A percentile compares a stretch with the other conserved stretches of the same genome.
Conservation (phyloP, 2,329 filamentous ascomycete genomes). For the Verticillium isaacii region DNA sequence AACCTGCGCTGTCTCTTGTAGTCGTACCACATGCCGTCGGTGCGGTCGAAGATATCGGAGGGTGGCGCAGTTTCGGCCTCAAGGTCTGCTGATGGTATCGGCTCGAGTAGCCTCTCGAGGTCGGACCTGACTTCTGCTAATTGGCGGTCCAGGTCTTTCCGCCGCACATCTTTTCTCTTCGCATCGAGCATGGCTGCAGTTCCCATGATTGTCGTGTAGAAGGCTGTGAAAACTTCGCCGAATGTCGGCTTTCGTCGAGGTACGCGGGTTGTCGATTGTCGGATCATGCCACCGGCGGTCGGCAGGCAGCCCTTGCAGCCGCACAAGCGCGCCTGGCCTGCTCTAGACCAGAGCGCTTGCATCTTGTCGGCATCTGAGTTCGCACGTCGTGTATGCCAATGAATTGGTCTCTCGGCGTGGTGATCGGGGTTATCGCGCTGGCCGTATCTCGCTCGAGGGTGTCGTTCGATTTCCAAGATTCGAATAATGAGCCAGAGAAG, state of each 20-base stretch:
- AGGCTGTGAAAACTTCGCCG: slow-evolving; percentile 57
- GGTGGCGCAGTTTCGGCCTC: slow-evolving; percentile 14
- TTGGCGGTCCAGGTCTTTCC: slow-evolving; percentile 56
- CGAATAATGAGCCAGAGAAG: slow-evolving; percentile 1
- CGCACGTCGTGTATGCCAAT: slow-evolving; percentile 2
- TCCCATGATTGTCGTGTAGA: slow-evolving; percentile 64
- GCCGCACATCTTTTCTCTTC: slow-evolving; percentile 50
- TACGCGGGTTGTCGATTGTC: slow-evolving; percentile 44
- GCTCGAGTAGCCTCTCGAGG: slow-evolving; percentile 32
- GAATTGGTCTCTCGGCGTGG: slow-evolving; percentile 5
- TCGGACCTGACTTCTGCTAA: slow-evolving; percentile 51
- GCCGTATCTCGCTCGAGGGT: slow-evolving; percentile 1
- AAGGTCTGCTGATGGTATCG: slow-evolving; percentile 16
- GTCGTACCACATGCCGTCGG: slow-evolving; percentile 3
- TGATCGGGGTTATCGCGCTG: not conserved
- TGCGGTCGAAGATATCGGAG: slow-evolving; percentile 16
- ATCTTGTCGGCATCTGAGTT: slow-evolving; percentile 43
- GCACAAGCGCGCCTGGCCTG: slow-evolving; percentile 58
- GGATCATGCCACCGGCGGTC: slow-evolving; percentile 40
- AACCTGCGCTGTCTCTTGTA: slow-evolving; percentile 3
- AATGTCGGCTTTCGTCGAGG: slow-evolving; percentile 44
- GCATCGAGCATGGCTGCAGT: slow-evolving; percentile 61
- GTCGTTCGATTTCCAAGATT: slow-evolving; percentile 5
- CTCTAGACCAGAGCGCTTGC: slow-evolving; percentile 65
- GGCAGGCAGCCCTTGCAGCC: slow-evolving; percentile 58